A percentile compares a stretch with the other conserved stretches of the same genome.
Evolutionary conservation across 179 eudicot species (phyloP).

Genomic region (Amaranthus tricolor): DNA sequence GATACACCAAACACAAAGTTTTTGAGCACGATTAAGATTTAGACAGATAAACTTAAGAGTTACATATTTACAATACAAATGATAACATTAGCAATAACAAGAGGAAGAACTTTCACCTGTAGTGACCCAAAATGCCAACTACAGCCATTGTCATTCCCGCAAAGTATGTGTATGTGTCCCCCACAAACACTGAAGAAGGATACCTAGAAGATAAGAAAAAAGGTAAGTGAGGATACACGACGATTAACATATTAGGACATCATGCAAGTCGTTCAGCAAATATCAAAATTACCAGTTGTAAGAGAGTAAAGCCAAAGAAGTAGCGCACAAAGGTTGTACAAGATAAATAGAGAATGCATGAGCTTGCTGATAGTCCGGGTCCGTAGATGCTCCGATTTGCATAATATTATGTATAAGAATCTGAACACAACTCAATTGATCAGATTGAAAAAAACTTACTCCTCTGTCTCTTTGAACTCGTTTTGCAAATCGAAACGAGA

Average conservation of each 20-base stretch:
- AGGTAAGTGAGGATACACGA: background rate
- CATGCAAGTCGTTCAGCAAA: background rate
- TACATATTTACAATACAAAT: background rate
- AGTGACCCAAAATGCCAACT: constrained; percentile 91
- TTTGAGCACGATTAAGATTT: background rate
- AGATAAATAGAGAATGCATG: constrained; percentile 97
- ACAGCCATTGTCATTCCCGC: constrained; percentile 99
- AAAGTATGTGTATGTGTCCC: constrained; percentile 97
- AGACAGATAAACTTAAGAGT: background rate
- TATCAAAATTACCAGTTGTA: constrained; percentile 45
- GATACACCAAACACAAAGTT: background rate
- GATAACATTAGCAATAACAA: constrained; percentile 5
- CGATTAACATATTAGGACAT: background rate
- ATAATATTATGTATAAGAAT: constrained; percentile 80
- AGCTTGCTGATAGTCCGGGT: constrained; percentile 74
- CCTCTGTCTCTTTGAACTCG: too few species aligned
- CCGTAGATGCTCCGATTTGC: constrained; percentile 80
- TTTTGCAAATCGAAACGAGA: too few species aligned
- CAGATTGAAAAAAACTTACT: constrained; percentile 19
- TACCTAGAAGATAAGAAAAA: constrained; percentile 46
- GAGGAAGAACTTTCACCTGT: constrained; percentile 41
- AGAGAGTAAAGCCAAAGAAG: constrained; percentile 87
- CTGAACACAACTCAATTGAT: constrained; percentile 39
- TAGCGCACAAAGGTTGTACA: constrained; percentile 80
- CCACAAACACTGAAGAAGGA: constrained; percentile 97